Evolutionary conservation across 2,329 filamentous ascomycete species (phyloP).

Genomic region (Aspergillus aculeatinus): DNA sequence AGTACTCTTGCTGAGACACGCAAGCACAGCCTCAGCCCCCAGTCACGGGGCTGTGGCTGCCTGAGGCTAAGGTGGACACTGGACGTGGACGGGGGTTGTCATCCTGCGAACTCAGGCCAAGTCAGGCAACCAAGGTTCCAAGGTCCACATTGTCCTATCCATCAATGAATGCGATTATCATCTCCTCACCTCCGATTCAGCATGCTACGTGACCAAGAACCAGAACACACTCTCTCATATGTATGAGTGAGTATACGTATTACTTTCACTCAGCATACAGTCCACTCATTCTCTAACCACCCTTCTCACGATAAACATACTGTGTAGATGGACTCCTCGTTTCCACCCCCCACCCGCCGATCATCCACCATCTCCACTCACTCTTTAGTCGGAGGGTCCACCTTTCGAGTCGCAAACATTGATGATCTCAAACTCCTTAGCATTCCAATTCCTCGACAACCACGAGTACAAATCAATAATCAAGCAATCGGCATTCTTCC

Average conservation of each 20-base stretch:
- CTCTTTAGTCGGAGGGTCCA: not conserved
- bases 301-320: too few relatives aligned
- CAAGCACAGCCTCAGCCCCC: not conserved
- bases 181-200: not conserved
- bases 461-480: not conserved
- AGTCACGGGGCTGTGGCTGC: not conserved
- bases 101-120: not conserved
- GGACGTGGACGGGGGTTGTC: not conserved
- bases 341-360: not conserved
- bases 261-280: too few relatives aligned
- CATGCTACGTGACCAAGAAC: too few relatives aligned
- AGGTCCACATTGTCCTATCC: too few relatives aligned
- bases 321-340: not conserved
- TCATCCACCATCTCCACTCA: not conserved
- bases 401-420: not conserved
- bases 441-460: not conserved
- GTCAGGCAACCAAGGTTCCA: not conserved
- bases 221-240: too few relatives aligned
- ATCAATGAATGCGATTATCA: not conserved
- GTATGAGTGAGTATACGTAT: too few relatives aligned
- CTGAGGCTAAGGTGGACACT: not conserved
- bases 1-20: not conserved
- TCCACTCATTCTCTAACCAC: too few relatives aligned
- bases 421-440: not conserved
- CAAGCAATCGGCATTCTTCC: not conserved